Evolutionary conservation across 352 stramenopile genomes (phyloP).

Genomic region (Pythium periplocum): DNA sequence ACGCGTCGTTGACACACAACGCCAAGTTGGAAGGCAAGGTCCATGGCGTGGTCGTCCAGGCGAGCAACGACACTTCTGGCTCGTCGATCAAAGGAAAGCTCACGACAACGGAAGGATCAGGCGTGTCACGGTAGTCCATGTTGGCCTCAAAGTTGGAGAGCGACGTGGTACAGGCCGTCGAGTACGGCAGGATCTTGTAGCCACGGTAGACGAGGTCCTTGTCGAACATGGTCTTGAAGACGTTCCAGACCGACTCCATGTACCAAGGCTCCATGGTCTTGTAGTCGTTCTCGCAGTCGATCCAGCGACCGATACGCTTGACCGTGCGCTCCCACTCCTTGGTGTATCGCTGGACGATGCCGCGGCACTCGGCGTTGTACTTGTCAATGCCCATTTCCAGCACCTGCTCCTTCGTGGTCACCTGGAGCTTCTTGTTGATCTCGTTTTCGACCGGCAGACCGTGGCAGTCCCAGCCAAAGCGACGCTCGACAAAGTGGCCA

Average conservation of each 20-base stretch:
- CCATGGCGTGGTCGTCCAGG: constrained; percentile 99
- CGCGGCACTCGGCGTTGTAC: constrained; percentile 98
- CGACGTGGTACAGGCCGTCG: constrained; percentile 95
- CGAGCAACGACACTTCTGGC: constrained; percentile 83
- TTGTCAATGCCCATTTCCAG: constrained; percentile 97
- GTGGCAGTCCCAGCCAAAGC: constrained; percentile 99
- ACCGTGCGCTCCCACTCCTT: constrained; percentile 98
- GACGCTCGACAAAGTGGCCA: constrained; percentile 94
- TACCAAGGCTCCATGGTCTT: constrained; percentile 99
- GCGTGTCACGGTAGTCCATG: constrained; percentile 98
- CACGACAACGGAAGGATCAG: constrained; percentile 97
- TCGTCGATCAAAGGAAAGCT: constrained; percentile 93
- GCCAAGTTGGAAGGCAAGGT: constrained; percentile 98
- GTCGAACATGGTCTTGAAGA: constrained; percentile 97
- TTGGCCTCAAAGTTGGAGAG: constrained; percentile 99
- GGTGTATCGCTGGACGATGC: constrained; percentile 98
- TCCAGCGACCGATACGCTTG: constrained; percentile 97
- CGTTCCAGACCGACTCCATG: constrained; percentile 99
- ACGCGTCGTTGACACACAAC: constrained; percentile 94
- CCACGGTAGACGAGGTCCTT: constrained; percentile 99
- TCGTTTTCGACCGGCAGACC: constrained; percentile 98
- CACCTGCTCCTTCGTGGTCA: constrained; percentile 97
- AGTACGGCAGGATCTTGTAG: constrained; percentile 99
- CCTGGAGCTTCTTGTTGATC: constrained; percentile 99
- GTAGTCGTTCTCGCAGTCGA: constrained; percentile 99